Conservation (phyloP, 805 yeast species). For the Metschnikowia sp. region DNA sequence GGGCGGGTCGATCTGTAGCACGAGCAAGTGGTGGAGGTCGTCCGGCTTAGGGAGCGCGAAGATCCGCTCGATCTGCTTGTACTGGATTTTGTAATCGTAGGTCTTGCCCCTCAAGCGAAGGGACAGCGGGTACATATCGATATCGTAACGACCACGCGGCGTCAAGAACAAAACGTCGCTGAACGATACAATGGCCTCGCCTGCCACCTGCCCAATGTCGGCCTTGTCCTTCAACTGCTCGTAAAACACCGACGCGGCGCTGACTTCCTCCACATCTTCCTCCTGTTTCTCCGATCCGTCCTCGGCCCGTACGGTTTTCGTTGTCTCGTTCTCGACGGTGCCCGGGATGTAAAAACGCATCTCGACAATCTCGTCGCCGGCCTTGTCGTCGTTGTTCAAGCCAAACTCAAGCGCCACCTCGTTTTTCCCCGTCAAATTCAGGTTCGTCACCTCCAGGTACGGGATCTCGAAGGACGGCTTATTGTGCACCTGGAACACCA, state of each 20-base stretch:
- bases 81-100: conserved; percentile 93
- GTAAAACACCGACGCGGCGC: conserved; percentile 81
- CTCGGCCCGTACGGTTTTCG: conserved; percentile 25
- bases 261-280: conserved; percentile 45
- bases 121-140: conserved; percentile 85
- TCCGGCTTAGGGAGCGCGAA: conserved; percentile 94
- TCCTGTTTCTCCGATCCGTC: conserved; percentile 31
- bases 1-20: conserved; percentile 94
- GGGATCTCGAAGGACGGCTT: conserved; percentile 93
- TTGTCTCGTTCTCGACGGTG: conserved; percentile 52
- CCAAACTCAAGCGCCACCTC: conserved; percentile 91
- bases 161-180: conserved; percentile 88
- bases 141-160: conserved; percentile 98
- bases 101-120: conserved; percentile 95
- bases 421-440: conserved; percentile 85
- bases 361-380: conserved; percentile 96
- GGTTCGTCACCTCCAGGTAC: conserved; percentile 71
- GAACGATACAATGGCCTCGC: conserved; percentile 92
- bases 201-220: conserved; percentile 89
- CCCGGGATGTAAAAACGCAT: conserved; percentile 93
- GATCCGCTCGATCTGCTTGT: conserved; percentile 82
- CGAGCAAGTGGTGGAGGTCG: conserved; percentile 82
- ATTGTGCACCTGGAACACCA: conserved; percentile 79
- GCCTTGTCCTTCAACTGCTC: conserved; percentile 92
- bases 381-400: conserved; percentile 54